phyloP scores from a whole-genome alignment of 768 basidiomycete genomes.

The Phlegmacium glaucopus region DNA sequence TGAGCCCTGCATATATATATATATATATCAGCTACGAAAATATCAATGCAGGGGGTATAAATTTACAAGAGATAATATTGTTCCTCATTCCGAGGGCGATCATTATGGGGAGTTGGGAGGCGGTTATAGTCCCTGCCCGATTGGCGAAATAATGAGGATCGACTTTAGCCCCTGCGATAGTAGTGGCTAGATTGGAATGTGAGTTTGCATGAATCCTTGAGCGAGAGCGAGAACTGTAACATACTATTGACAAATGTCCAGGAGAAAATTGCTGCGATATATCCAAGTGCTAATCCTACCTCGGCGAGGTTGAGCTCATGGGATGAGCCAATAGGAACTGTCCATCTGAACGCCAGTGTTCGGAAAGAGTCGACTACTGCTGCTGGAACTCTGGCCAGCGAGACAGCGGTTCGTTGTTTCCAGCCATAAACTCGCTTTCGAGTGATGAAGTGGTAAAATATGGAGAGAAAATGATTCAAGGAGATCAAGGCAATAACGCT shows the following conservation, averaged over 20 bases:
- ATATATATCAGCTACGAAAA: background rate
- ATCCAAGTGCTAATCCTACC: constrained; percentile 31
- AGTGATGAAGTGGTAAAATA: constrained; percentile 17
- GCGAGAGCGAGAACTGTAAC: constrained; percentile 1
- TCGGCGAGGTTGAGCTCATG: constrained; percentile 41
- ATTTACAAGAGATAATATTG: constrained; percentile 42
- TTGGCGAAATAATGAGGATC: constrained; percentile 39
- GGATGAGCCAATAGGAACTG: constrained; percentile 30
- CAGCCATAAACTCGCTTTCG: constrained; percentile 1
- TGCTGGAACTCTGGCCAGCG: constrained; percentile 21
- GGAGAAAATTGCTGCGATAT: constrained; percentile 22
- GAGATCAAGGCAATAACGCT: constrained; percentile 39
- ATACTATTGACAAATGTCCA: constrained; percentile 31
- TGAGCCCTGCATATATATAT: constrained; percentile 43
- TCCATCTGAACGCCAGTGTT: constrained; percentile 33
- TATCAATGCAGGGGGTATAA: background rate
- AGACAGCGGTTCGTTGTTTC: no score
- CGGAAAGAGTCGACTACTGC: constrained; percentile 33
- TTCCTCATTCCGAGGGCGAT: constrained; percentile 59
- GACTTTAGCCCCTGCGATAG: constrained; percentile 25
- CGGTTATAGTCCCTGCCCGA: constrained; percentile 40
- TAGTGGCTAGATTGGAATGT: constrained; percentile 23
- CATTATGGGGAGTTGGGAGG: constrained; percentile 51
- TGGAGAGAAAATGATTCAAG: constrained; percentile 29
- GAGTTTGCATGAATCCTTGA: background rate